phyloP scores from a whole-genome alignment of 768 basidiomycete genomes.

The Gloeostereum incarnatum region DNA sequence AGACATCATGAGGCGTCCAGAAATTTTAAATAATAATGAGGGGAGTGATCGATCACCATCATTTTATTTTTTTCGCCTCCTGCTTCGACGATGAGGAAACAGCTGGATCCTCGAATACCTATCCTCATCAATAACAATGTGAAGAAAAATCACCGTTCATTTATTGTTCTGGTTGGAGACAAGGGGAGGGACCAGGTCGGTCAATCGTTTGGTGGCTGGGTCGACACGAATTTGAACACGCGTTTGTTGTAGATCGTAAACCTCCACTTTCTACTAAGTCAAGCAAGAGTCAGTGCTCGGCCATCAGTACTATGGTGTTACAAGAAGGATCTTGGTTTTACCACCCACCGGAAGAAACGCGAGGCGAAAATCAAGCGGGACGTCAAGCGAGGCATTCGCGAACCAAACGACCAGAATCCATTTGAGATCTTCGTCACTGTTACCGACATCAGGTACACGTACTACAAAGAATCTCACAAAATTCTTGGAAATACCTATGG shows the following conservation, averaged over 20 bases:
- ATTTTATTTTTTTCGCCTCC: no score
- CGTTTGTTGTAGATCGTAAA: conserved; percentile 64
- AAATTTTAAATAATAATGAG: no score
- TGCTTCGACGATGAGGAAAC: conserved; percentile 58
- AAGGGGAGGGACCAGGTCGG: conserved; percentile 83
- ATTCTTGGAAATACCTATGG: conserved; percentile 97
- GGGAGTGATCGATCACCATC: no score
- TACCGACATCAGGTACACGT: conserved; percentile 99
- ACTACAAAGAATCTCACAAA: conserved; percentile 97
- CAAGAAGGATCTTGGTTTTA: conserved; percentile 97
- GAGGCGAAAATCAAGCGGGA: conserved; percentile 96
- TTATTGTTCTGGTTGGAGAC: conserved; percentile 95
- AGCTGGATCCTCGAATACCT: conserved; percentile 88
- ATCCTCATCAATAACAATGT: conserved; percentile 92
- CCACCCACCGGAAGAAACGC: conserved; percentile 92
- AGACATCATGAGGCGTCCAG: no score
- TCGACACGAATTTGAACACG: not conserved
- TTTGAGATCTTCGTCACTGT: conserved; percentile 98
- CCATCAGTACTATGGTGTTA: conserved; percentile 98
- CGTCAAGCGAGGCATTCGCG: conserved; percentile 87
- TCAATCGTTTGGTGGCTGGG: no score
- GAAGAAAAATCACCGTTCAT: conserved; percentile 85
- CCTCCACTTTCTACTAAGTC: conserved; percentile 89
- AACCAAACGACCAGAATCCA: conserved; percentile 91
- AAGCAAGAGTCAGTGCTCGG: conserved; percentile 79